Conservation (phyloP, 768 basidiomycete species). For the Mycena capillaripes region DNA sequence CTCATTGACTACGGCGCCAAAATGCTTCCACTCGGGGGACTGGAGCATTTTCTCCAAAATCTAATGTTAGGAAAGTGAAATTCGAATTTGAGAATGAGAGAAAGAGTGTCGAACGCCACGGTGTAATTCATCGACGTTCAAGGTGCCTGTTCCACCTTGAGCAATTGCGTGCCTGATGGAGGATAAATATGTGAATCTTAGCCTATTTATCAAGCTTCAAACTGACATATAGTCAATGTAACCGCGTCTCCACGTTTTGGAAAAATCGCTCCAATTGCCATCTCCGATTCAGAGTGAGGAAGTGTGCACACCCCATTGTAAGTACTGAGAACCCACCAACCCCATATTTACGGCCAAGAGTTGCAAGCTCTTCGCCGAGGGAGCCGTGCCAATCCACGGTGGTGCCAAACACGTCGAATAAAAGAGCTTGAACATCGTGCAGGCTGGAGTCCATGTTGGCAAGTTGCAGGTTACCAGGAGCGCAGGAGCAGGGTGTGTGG, state of each 20-base stretch:
- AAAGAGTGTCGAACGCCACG: conserved; percentile 54
- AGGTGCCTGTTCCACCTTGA: conserved; percentile 58
- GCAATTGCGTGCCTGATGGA: conserved; percentile 56
- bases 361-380: conserved; percentile 48
- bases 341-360: conserved; percentile 44
- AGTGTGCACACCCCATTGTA: background rate
- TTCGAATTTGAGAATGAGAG: no score
- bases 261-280: conserved; percentile 60
- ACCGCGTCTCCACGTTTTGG: conserved; percentile 68
- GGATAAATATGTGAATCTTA: background rate
- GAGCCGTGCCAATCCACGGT: conserved; percentile 61
- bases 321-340: conserved; percentile 38
- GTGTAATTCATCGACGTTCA: conserved; percentile 69
- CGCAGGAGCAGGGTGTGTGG: no score
- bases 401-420: conserved; percentile 68
- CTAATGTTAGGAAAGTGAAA: conserved; percentile 45
- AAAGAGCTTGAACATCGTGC: conserved; percentile 53
- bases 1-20: conserved; percentile 62
- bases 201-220: background rate
- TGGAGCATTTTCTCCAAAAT: conserved; percentile 69
- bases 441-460: conserved; percentile 13
- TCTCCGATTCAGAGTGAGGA: conserved; percentile 39
- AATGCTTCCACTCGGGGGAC: conserved; percentile 63
- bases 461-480: no score
- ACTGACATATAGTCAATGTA: conserved; percentile 64